These are phyloP conservation scores for Diutina mesorugosa DNA, from an alignment of 1,139 yeast species.

Conservation along the genomic window DNA sequence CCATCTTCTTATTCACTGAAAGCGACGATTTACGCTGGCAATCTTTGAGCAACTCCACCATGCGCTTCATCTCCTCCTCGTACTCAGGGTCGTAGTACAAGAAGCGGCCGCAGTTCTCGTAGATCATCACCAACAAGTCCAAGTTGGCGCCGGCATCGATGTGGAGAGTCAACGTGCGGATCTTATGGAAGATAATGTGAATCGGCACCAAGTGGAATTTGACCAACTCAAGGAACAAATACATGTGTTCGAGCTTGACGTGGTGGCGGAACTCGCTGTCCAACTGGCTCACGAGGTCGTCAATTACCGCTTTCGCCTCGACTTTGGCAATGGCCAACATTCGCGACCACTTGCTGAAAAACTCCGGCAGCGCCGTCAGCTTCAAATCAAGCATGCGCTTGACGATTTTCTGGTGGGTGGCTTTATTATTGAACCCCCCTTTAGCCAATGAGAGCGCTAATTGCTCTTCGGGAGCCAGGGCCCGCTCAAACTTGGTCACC, in stretches of 20 bases:
- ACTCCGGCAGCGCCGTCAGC: constrained; percentile 23
- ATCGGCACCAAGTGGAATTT: constrained; percentile 69
- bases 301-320: constrained; percentile 37
- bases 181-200: constrained; percentile 60
- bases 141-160: constrained; percentile 44
- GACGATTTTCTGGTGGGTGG: constrained; percentile 51
- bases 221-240: constrained; percentile 61
- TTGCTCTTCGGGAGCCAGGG: constrained; percentile 37
- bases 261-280: constrained; percentile 53
- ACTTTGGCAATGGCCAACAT: constrained; percentile 50
- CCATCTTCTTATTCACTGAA: constrained; percentile 42
- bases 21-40: constrained; percentile 39
- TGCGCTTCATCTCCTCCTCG: constrained; percentile 43
- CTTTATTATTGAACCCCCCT: constrained; percentile 50
- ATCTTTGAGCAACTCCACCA: constrained; percentile 44
- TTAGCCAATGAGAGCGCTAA: constrained; percentile 45
- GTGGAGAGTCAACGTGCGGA: constrained; percentile 41
- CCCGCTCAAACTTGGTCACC: constrained; percentile 30
- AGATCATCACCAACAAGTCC: constrained; percentile 51
- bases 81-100: constrained; percentile 53
- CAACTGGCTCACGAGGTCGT: constrained; percentile 40
- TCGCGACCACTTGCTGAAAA: constrained; percentile 43
- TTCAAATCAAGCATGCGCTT: constrained; percentile 26
- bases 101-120: constrained; percentile 66
- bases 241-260: constrained; percentile 43